Conservation (phyloP, 768 basidiomycete genomes). For the Termitomyces sp. region DNA sequence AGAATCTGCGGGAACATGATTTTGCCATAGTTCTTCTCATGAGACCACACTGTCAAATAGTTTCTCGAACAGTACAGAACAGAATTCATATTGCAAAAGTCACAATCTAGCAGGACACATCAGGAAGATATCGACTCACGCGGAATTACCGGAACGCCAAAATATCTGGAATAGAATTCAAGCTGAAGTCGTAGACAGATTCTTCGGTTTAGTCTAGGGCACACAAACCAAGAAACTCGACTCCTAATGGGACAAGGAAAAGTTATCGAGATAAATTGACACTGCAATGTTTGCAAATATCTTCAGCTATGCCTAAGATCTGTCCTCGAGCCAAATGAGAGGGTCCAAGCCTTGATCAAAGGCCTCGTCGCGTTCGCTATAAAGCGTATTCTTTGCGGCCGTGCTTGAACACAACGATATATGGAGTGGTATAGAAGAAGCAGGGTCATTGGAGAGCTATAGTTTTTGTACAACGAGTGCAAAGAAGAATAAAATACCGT, state of each 20-base stretch:
- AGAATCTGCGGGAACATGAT: neutral
- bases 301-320: neutral
- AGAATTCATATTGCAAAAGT: neutral
- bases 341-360: neutral
- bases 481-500: slow-evolving; percentile 26
- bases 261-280: neutral
- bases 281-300: neutral
- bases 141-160: neutral
- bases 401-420: neutral
- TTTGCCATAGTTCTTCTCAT: neutral
- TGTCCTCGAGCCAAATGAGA: neutral
- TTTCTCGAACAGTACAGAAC: neutral
- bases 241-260: neutral
- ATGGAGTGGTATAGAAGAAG: slow-evolving; percentile 28
- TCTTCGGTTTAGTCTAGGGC: neutral
- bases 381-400: neutral
- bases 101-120: neutral
- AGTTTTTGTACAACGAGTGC: slow-evolving; percentile 33
- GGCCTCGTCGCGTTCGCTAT: neutral
- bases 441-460: slow-evolving; percentile 21
- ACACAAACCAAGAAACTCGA: neutral
- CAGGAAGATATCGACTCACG: neutral
- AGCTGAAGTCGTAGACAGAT: neutral
- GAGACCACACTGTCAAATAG: neutral
- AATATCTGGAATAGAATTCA: neutral